Evolutionary conservation across 139 green algal species (phyloP), one percentile per base, ranked within the genome.

Genomic region (Limnomonas spitsbergensis): DNA sequence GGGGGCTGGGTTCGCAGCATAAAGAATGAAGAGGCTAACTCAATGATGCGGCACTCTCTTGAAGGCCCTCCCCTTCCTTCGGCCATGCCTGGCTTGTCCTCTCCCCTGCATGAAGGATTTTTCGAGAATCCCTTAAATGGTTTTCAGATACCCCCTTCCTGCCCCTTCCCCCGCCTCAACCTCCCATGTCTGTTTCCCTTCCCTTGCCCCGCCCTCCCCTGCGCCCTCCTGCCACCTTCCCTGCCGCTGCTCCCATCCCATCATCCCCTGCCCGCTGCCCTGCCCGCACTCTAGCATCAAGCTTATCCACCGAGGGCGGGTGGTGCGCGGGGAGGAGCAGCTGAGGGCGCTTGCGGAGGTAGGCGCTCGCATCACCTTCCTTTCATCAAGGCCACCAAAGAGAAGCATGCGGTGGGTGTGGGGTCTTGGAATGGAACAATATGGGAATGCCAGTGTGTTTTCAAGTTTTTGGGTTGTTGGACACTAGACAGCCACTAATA

Each of bases 281-380:
- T 7, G 26, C 6, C 61, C 29, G 26, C 27, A 7, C 26, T 37
- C 26, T 20, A 72, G 27, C 29, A 20, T 72, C 29, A 72, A 72
- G 61, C 61, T 72, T 7, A 72, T 72, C 29, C 61, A 72, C 29
- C 61, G 61, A 39, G 61, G 61, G 9, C 9, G 24, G 29, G 61
- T 72, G 9, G 24, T 72, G 27, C 26, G 29, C 26, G 61, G 24
- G 27, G 61, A 72, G 61, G 61, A 7, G 61, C 26, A 72, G 61
- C 61, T 72, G 27, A 37, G 26, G 61, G 27, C 27, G 29, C 61
- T 72, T 7, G 29, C 27, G 26, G 61, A 34, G 26, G 29, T 36
- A 7, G 61, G 61, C 7, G 61, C 61, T 36, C 9, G 29, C 6
- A 20, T 72, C 27, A 72, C 61, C 6, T 20, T 72, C 7, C 61